These are phyloP conservation scores for Vicia faba DNA, from an alignment of 306 rosid species.

Conservation along the genomic window DNA sequence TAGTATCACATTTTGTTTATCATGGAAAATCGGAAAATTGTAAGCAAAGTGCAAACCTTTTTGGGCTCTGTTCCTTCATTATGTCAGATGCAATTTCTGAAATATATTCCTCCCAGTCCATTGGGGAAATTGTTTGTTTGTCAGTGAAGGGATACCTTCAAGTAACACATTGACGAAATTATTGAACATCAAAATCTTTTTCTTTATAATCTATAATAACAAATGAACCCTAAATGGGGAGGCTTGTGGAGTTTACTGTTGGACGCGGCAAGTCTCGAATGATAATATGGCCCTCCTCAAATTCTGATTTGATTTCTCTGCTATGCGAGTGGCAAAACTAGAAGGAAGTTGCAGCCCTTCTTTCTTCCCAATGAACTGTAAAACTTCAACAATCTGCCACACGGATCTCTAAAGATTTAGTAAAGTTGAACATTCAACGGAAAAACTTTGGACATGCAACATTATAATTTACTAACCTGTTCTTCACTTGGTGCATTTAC, in stretches of 20 bases:
- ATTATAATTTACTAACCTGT: slow-evolving; percentile 51
- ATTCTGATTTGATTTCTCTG: slow-evolving; percentile 81
- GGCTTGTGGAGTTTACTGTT: slow-evolving; percentile 61
- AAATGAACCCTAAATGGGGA: slow-evolving; percentile 11
- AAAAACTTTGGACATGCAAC: too few relatives aligned
- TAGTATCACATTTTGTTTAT: slow-evolving; percentile 10
- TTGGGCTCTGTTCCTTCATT: slow-evolving; percentile 97
- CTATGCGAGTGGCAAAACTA: slow-evolving; percentile 72
- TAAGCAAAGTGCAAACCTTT: slow-evolving; percentile 63
- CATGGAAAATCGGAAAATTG: slow-evolving; percentile 15
- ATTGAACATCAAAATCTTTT: too few relatives aligned
- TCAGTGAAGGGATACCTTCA: slow-evolving; percentile 82
- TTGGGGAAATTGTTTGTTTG: slow-evolving; percentile 74
- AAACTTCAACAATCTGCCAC: slow-evolving; percentile 65
- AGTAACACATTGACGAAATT: slow-evolving; percentile 12
- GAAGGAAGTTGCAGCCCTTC: slow-evolving; percentile 86
- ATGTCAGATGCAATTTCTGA: slow-evolving; percentile 88
- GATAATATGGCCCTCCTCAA: slow-evolving; percentile 83
- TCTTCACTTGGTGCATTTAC: slow-evolving; percentile 83
- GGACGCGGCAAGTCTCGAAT: slow-evolving; percentile 89
- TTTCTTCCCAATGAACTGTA: slow-evolving; percentile 80
- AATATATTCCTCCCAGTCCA: slow-evolving; percentile 98
- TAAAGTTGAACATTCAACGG: neutral
- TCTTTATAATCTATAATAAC: too few relatives aligned
- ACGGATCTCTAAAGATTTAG: slow-evolving; percentile 26